Percentiles rank a stretch among this genome's conserved stretches.
These are phyloP conservation scores for Chlorella sorokiniana DNA, from an alignment of 139 green algal genomes.

Conservation along the genomic window DNA sequence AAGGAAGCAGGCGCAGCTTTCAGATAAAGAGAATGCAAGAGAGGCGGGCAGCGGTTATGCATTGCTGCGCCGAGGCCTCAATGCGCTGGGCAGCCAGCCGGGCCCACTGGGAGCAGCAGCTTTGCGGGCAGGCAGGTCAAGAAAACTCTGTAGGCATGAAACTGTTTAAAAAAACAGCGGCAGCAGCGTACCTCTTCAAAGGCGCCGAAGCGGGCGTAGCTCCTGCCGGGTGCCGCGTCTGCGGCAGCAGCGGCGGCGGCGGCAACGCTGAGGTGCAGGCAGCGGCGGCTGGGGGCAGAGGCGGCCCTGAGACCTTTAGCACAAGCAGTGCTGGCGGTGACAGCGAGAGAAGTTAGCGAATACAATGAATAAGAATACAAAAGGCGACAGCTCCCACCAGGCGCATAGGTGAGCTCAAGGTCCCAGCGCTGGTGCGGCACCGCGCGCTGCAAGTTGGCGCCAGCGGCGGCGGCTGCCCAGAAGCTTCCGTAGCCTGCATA, in stretches of 20 bases:
- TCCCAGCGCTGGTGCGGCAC: constrained; percentile 71
- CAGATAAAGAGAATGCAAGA: no score
- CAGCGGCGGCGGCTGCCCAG: neutral
- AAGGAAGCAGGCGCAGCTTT: neutral
- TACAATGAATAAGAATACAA: no score
- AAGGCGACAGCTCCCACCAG: no score
- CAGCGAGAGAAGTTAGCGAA: no score
- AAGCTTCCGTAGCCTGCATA: constrained; percentile 30
- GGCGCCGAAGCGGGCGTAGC: constrained; percentile 58
- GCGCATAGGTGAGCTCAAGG: constrained; percentile 51
- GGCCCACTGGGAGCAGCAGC: no score
- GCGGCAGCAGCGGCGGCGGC: constrained; percentile 23
- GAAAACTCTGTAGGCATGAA: neutral
- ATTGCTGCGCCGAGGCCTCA: no score
- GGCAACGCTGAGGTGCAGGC: neutral
- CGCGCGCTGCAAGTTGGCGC: constrained; percentile 54
- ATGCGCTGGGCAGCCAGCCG: no score
- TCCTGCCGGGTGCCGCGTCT: neutral
- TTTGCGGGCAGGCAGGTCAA: neutral
- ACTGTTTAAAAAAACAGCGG: neutral
- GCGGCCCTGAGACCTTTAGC: no score
- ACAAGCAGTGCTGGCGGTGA: no score
- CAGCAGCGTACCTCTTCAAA: constrained; percentile 35
- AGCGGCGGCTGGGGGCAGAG: no score
- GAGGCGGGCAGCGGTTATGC: no score